Evolutionary conservation across 2,329 filamentous ascomycete genomes (phyloP).

Genomic region (Cadophora gregata): DNA sequence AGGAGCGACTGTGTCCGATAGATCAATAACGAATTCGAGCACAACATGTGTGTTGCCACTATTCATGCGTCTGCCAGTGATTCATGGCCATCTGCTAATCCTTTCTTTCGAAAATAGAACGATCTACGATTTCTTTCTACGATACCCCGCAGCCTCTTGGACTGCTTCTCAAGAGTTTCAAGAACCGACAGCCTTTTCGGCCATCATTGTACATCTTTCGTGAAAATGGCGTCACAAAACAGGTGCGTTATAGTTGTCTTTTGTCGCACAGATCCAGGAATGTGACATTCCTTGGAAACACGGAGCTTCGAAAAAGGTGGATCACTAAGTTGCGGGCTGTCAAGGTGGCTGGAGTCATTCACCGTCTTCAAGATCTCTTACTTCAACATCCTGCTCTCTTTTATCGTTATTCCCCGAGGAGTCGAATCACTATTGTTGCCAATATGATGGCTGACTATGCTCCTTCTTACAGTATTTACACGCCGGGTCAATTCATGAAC

Average conservation of each 20-base stretch:
- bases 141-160: conserved; percentile 40
- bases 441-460: conserved; percentile 31
- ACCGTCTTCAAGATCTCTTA: conserved; percentile 4
- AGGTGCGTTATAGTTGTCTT: conserved; percentile 36
- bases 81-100: conserved; percentile 10
- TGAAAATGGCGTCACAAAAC: conserved; percentile 44
- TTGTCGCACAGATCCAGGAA: conserved; percentile 34
- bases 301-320: conserved; percentile 29
- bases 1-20: neutral
- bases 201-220: conserved; percentile 30
- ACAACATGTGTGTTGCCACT: conserved; percentile 15
- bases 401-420: conserved; percentile 17
- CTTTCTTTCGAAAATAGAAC: conserved; percentile 22
- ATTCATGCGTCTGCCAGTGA: neutral
- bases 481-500: conserved; percentile 85
- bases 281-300: conserved; percentile 38
- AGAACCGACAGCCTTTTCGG: conserved; percentile 25
- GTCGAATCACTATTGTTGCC: conserved; percentile 18
- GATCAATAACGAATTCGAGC: conserved; percentile 10
- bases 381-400: conserved; percentile 15
- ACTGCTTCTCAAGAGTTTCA: conserved; percentile 21
- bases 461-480: conserved; percentile 55
- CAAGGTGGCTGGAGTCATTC: conserved; percentile 28
- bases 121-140: conserved; percentile 37
- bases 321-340: conserved; percentile 16